These are phyloP conservation scores for Limtongozyma cylindracea DNA, from an alignment of 805 yeast species.

Conservation along the genomic window DNA sequence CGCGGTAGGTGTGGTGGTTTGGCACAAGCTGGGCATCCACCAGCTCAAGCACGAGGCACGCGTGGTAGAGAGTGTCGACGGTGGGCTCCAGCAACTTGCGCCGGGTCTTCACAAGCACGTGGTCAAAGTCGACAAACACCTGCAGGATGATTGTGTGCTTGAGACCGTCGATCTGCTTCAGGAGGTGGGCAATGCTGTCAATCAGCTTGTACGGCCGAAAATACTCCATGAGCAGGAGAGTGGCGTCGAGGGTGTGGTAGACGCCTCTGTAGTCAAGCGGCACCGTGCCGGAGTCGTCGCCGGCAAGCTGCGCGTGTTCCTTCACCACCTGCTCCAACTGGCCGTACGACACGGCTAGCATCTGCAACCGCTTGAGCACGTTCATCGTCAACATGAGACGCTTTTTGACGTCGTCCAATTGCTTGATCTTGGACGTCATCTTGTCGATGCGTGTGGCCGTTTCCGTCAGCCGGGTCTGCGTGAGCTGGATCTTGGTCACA, in stretches of 20 bases:
- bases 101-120: too few relatives aligned
- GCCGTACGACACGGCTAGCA: slow-evolving; percentile 55
- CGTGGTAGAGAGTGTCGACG: slow-evolving; percentile 23
- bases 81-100: too few relatives aligned
- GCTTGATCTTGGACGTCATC: slow-evolving; percentile 63
- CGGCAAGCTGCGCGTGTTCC: slow-evolving; percentile 25
- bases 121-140: slow-evolving; percentile 52
- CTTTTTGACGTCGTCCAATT: slow-evolving; percentile 58
- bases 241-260: slow-evolving; percentile 44
- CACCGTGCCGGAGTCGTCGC: too few relatives aligned
- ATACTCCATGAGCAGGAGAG: slow-evolving; percentile 41
- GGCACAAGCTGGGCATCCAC: slow-evolving; percentile 25
- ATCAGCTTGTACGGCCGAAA: slow-evolving; percentile 68
- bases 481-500: too few relatives aligned
- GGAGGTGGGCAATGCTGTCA: slow-evolving; percentile 46
- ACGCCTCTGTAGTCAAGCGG: too few relatives aligned
- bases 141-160: slow-evolving; percentile 41
- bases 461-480: too few relatives aligned
- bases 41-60: slow-evolving; percentile 51
- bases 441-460: too few relatives aligned
- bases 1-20: too few relatives aligned
- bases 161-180: slow-evolving; percentile 28
- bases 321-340: slow-evolving; percentile 22
- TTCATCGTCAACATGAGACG: slow-evolving; percentile 74
- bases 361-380: slow-evolving; percentile 63